A percentile compares a stretch with the other conserved stretches of the same genome.
Evolutionary conservation across 2,329 filamentous ascomycete species (phyloP).

Genomic region (Cercospora zeae-maydis): DNA sequence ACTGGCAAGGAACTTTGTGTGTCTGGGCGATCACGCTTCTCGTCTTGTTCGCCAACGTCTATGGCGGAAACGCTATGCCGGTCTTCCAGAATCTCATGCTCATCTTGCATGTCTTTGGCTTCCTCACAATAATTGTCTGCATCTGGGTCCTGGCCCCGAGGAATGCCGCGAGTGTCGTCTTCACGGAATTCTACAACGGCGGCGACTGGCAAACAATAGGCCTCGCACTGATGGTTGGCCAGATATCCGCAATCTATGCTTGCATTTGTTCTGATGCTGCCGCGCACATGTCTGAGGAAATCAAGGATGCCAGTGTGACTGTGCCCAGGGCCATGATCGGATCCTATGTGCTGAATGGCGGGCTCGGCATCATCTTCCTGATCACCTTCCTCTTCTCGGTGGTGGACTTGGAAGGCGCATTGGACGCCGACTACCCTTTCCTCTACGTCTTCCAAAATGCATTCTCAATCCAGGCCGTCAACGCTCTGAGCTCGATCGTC

Average conservation of each 20-base stretch:
- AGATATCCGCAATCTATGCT: constrained; percentile 32
- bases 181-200: constrained; percentile 38
- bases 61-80: constrained; percentile 36
- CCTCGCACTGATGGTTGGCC: constrained; percentile 34
- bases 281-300: constrained; percentile 32
- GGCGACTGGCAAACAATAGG: constrained; percentile 40
- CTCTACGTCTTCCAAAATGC: constrained; percentile 35
- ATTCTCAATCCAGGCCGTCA: constrained; percentile 31
- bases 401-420: constrained; percentile 33
- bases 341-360: constrained; percentile 34
- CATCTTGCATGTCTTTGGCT: constrained; percentile 40
- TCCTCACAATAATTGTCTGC: constrained; percentile 33
- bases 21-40: constrained; percentile 46
- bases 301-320: constrained; percentile 30
- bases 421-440: constrained; percentile 30
- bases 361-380: constrained; percentile 35
- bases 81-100: constrained; percentile 40
- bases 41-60: constrained; percentile 44
- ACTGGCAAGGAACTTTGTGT: constrained; percentile 51
- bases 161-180: constrained; percentile 33
- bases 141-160: constrained; percentile 32
- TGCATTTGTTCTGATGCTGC: constrained; percentile 23
- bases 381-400: constrained; percentile 34
- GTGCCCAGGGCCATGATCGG: constrained; percentile 33
- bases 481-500: constrained; percentile 25